Base-by-base conservation (phyloP, 1,139 yeast genomes). In the Yamadazyma membranifaciens region DNA sequence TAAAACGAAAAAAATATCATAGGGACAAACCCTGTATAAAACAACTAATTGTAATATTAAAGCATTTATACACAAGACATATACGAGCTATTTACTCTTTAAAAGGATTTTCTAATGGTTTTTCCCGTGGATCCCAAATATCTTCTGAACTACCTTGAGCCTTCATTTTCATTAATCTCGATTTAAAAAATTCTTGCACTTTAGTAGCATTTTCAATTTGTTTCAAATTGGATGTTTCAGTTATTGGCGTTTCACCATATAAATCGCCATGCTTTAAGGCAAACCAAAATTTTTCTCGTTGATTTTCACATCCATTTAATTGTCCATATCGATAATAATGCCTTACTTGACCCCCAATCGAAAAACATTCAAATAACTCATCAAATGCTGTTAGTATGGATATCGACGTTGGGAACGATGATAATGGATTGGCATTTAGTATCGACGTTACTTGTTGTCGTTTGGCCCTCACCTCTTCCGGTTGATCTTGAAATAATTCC, bases 341-440 rank as follows among this genome's bases (percentile, higher is more conserved):
- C 47, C 92, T 77, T 25, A 86, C 66, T 58, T 89, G 96, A 1
- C 96, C 96, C 2, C 97, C 97, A 2, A 89, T 57, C 0, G 96
- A 86, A 65, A 87, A 88, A 59, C 98, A 91, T 38, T 80, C 83
- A 37, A 89, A 75, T 29, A 91, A 67, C 55, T 87, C 95, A 60
- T 91, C 96, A 60, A 91, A 82, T 0, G 95, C 95, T 32, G 91
- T 87, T 38, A 84, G 68, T 14, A 70, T 57, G 10, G 73, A 62
- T 41, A 72, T 51, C 28, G 63, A 61, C 10, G 62, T 55, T 2
- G 77, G 77, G 41, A 63, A 71, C 28, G 67, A 62, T 6, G 62
- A 54, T 16, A 53, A 38, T 27, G 55, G 52, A 40, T 65, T 62
- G 33, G 62, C 59, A 13, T 59, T 56, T 17, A 67, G 46, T 16